Conservation (phyloP, 2,329 filamentous ascomycete species). For the Penicillium corylophilum region DNA sequence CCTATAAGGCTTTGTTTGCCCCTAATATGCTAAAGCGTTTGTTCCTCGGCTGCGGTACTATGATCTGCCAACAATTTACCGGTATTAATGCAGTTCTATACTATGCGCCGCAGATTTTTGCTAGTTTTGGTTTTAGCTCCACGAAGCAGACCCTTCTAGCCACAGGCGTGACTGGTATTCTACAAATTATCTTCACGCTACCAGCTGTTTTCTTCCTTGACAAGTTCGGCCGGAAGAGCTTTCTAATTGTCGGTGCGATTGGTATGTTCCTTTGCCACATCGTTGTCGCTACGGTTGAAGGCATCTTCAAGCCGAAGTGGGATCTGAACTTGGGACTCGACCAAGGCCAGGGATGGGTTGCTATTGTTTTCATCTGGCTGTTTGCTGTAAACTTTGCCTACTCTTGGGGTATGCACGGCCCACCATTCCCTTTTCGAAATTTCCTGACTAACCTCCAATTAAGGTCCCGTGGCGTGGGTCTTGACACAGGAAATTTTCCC, state of each 20-base stretch:
- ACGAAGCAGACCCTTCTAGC: conserved; percentile 27
- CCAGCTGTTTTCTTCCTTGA: conserved; percentile 40
- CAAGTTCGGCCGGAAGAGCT: conserved; percentile 39
- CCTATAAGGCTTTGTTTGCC: conserved; percentile 30
- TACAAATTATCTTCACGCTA: conserved; percentile 38
- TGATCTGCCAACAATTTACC: conserved; percentile 50
- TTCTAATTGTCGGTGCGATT: conserved; percentile 52
- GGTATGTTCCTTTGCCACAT: conserved; percentile 72
- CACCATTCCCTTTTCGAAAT: neutral
- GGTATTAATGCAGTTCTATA: conserved; percentile 48
- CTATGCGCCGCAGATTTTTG: conserved; percentile 36
- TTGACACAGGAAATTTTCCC: conserved; percentile 48
- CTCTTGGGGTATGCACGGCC: conserved; percentile 33
- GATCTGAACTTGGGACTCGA: conserved; percentile 41
- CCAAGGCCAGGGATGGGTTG: conserved; percentile 64
- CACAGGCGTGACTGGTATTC: conserved; percentile 29
- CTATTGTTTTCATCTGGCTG: conserved; percentile 61
- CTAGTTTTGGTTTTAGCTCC: conserved; percentile 25
- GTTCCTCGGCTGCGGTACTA: conserved; percentile 28
- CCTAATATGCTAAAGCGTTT: conserved; percentile 30
- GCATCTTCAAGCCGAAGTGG: conserved; percentile 58
- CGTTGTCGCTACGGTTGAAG: conserved; percentile 58
- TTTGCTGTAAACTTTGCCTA: conserved; percentile 50
- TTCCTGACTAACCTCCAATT: neutral
- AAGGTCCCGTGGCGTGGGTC: conserved; percentile 48